Evolutionary conservation across 2,329 filamentous ascomycete genomes (phyloP).

Genomic region (Aureobasidium sp.): DNA sequence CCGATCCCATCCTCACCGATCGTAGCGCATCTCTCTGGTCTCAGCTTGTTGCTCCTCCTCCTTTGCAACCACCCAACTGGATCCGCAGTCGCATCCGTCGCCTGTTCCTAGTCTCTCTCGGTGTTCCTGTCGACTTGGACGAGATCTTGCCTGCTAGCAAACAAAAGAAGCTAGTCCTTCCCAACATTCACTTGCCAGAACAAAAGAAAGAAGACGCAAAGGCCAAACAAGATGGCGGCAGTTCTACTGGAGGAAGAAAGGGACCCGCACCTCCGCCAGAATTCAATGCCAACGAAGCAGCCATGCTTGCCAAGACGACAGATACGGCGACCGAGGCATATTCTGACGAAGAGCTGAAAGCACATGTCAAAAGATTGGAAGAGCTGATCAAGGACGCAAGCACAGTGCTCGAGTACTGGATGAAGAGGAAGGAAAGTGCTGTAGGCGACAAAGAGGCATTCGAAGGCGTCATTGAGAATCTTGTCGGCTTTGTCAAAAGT

Average conservation of each 20-base stretch:
- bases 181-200: conserved; percentile 54
- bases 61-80: conserved; percentile 94
- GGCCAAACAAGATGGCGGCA: conserved; percentile 21
- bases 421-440: conserved; percentile 76
- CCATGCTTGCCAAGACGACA: conserved; percentile 74
- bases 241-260: conserved; percentile 23
- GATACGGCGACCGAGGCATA: conserved; percentile 74
- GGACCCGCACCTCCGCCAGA: conserved; percentile 64
- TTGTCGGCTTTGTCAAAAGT: conserved; percentile 51
- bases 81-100: conserved; percentile 91
- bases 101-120: conserved; percentile 89
- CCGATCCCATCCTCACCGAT: conserved; percentile 63
- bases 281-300: conserved; percentile 71
- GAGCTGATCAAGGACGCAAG: conserved; percentile 64
- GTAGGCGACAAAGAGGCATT: conserved; percentile 88
- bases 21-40: conserved; percentile 90
- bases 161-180: conserved; percentile 93
- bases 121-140: conserved; percentile 92
- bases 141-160: conserved; percentile 96
- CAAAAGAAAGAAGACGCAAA: conserved; percentile 20
- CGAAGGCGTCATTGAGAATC: conserved; percentile 92
- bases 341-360: conserved; percentile 66
- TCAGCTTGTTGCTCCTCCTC: conserved; percentile 88
- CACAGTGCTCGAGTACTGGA: conserved; percentile 80
- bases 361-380: conserved; percentile 63